Conservation (phyloP, 768 basidiomycete genomes). For the Trametes coccinea region DNA sequence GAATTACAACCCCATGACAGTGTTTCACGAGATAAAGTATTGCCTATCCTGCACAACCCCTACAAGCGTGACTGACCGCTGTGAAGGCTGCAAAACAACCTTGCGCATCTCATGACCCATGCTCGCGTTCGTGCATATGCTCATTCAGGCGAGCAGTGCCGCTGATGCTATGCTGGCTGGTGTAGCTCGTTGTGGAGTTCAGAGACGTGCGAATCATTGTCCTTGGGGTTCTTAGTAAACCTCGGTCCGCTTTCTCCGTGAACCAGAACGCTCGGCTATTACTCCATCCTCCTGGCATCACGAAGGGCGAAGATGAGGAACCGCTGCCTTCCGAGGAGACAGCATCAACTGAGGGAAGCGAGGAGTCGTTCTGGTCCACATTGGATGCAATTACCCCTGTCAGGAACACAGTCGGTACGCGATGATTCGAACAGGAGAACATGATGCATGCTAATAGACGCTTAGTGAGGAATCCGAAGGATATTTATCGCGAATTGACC, state of each 20-base stretch:
- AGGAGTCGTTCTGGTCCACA: conserved; percentile 1
- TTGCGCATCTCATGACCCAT: conserved; percentile 66
- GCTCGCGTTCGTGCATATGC: conserved; percentile 52
- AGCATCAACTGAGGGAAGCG: conserved; percentile 14
- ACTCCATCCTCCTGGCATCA: conserved; percentile 69
- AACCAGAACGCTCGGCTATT: conserved; percentile 71
- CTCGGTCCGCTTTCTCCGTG: conserved; percentile 53
- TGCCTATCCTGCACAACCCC: conserved; percentile 20
- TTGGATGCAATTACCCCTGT: neutral
- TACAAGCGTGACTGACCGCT: neutral
- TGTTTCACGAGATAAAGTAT: conserved; percentile 82
- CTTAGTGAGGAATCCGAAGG: conserved; percentile 15
- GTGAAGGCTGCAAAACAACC: conserved; percentile 62
- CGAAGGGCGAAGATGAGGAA: conserved; percentile 27
- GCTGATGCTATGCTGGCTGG: neutral
- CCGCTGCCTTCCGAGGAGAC: neutral
- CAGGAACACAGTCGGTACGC: conserved; percentile 12
- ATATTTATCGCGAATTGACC: conserved; percentile 45
- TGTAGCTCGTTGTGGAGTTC: conserved; percentile 66
- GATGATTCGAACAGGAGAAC: too few relatives aligned
- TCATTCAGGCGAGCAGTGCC: neutral
- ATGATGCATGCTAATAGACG: neutral
- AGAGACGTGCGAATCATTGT: conserved; percentile 73
- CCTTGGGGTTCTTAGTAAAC: conserved; percentile 63
- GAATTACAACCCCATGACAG: conserved; percentile 59